Conservation (phyloP, 2,329 filamentous ascomycete genomes). For the Exophiala lecanii-corni region DNA sequence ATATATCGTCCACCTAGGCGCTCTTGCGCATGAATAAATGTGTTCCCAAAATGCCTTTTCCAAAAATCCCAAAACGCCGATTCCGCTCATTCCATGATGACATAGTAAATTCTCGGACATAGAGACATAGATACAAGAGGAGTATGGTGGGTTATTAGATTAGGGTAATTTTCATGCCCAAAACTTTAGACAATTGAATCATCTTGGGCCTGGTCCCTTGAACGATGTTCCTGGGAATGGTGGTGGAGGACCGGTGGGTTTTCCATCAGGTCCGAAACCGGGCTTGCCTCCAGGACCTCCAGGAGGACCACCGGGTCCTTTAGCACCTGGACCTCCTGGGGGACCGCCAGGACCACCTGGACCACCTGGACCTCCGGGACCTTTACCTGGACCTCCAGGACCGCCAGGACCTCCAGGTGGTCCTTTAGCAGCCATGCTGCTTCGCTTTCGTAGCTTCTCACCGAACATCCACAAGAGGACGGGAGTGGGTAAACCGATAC, state of each 20-base stretch:
- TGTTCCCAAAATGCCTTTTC: conserved; percentile 4
- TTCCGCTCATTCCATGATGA: conserved; percentile 23
- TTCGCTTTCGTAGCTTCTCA: conserved; percentile 34
- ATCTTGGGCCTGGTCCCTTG: conserved; percentile 8
- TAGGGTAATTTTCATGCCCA: conserved; percentile 12
- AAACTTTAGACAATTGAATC: conserved; percentile 7
- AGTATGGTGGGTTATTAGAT: conserved; percentile 14
- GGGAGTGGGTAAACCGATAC: conserved; percentile 40
- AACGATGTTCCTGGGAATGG: conserved; percentile 10
- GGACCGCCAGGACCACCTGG: conserved; percentile 15
- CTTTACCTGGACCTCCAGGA: conserved; percentile 20
- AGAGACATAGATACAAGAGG: conserved; percentile 19
- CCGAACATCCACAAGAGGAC: conserved; percentile 46
- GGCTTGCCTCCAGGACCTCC: conserved; percentile 17
- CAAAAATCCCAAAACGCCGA: conserved; percentile 14
- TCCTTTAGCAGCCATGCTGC: conserved; percentile 25
- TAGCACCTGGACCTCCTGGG: conserved; percentile 15
- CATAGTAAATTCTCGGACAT: conserved; percentile 14
- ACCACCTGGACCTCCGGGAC: conserved; percentile 11
- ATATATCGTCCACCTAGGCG: not conserved
- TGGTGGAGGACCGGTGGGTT: conserved; percentile 11
- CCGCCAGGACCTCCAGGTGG: conserved; percentile 17
- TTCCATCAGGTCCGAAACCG: conserved; percentile 8
- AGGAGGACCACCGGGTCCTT: conserved; percentile 12
- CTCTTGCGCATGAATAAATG: conserved; percentile 11